Percentiles rank a stretch among this genome's conserved stretches.
phyloP scores from a whole-genome alignment of 257 asterid genomes.

The Fraxinus anomala region DNA sequence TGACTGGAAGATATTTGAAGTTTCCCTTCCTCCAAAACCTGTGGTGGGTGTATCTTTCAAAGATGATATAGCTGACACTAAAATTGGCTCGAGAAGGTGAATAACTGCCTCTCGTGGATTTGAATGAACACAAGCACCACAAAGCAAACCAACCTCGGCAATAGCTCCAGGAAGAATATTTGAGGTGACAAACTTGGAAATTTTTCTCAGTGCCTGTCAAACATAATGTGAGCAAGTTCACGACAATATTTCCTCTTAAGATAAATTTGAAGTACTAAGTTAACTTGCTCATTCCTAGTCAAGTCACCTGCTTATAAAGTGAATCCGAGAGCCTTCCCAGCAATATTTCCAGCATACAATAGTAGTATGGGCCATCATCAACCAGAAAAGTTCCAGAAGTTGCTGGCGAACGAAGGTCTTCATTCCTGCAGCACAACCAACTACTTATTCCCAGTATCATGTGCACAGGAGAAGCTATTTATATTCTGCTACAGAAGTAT shows the following conservation, averaged over 20 bases:
- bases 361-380: constrained; percentile 94
- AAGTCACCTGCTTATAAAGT: constrained; percentile 82
- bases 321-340: constrained; percentile 87
- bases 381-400: constrained; percentile 92
- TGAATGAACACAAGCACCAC: constrained; percentile 97
- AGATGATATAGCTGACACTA: constrained; percentile 70
- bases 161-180: constrained; percentile 99
- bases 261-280: constrained; percentile 12
- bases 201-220: constrained; percentile 81
- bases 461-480: constrained; percentile 20
- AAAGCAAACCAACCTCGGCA: constrained; percentile 95
- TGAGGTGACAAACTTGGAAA: constrained; percentile 82
- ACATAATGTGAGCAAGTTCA: constrained; percentile 29
- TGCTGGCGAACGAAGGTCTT: constrained; percentile 68
- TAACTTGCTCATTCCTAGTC: constrained; percentile 28
- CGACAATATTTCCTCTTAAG: constrained; percentile 11
- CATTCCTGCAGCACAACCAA: constrained; percentile 68
- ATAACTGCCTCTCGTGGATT: constrained; percentile 84
- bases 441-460: constrained; percentile 29
- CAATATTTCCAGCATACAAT: constrained; percentile 89
- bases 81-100: constrained; percentile 80
- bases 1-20: constrained; percentile 44
- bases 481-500: constrained; percentile 19
- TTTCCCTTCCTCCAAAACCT: constrained; percentile 71
- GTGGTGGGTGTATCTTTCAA: constrained; percentile 74